Base-by-base conservation (phyloP, 2,329 filamentous ascomycete genomes). In the Cladosporium velox region DNA sequence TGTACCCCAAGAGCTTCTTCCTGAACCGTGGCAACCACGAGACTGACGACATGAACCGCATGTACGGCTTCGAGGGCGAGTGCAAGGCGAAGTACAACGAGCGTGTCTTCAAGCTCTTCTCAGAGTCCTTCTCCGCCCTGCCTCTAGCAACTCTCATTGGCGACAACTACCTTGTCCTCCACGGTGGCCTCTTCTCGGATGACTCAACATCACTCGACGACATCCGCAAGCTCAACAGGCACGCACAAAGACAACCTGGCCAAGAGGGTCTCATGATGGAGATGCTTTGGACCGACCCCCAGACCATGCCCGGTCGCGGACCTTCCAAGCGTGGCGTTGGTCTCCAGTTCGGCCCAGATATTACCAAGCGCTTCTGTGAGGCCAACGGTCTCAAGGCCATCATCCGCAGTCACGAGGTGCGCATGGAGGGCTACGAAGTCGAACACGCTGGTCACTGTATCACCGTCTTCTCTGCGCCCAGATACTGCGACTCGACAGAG, bases 241-340 rank as follows among this genome's bases (percentile, higher is more conserved):
- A 97, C 81, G 88, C 87, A 77, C 95, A 98, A 80, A 87, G 92
- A 68, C 94, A 98, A 75, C 94, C 95, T 2, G 95, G 95, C 35
- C 95, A 99, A 78, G 83, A 91, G 59, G 95, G 95, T 15, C 82
- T 99, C 73, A 99, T 99, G 95, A 99, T 99, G 95, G 95, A 99
- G 81, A 99, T 99, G 95, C 86, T 99, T 57, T 99, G 95, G 95
- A 98, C 95, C 0, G 95, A 99, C 77, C 95, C 95, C 2, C 95
- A 99, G 78, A 86, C 91, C 0, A 85, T 88, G 72, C 89, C 91
- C 32, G 95, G 95, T 62, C 89, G 95, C 72, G 92, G 93, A 10
- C 95, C 95, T 54, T 97, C 93, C 83, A 99, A 99, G 85, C 88
- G 95, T 77, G 95, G 95, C 71, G 94, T 99, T 24, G 95, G 95